Evolutionary conservation across 1,139 yeast species (phyloP).

Genomic region (Kodamaea suecica): DNA sequence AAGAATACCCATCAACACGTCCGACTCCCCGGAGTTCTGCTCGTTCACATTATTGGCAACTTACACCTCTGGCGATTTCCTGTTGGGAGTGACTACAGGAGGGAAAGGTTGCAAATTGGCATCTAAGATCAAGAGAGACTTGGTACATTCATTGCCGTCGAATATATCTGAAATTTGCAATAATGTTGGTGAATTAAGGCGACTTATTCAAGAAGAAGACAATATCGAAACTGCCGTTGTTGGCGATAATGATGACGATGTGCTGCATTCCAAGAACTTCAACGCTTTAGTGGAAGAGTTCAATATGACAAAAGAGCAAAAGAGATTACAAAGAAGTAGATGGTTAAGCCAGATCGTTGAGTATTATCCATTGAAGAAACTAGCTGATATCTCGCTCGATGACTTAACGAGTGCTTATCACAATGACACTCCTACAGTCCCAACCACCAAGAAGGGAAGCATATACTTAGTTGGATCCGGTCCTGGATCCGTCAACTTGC

Average conservation of each 20-base stretch:
- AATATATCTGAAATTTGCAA: constrained; percentile 68
- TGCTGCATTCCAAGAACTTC: constrained; percentile 54
- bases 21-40: constrained; percentile 69
- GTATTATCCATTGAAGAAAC: constrained; percentile 72
- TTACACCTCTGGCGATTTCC: constrained; percentile 67
- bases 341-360: constrained; percentile 92
- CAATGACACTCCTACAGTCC: too few relatives aligned
- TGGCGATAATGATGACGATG: constrained; percentile 72
- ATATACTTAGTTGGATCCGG: constrained; percentile 90
- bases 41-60: constrained; percentile 78
- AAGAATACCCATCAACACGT: constrained; percentile 79
- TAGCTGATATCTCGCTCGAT: constrained; percentile 55
- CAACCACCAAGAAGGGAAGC: constrained; percentile 39
- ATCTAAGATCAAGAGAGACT: constrained; percentile 71
- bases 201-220: constrained; percentile 55
- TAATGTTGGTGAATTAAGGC: constrained; percentile 66
- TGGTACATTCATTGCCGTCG: constrained; percentile 61
- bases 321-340: constrained; percentile 60
- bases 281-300: constrained; percentile 64
- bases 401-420: constrained; percentile 50
- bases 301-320: constrained; percentile 49
- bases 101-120: constrained; percentile 92
- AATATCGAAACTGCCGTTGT: constrained; percentile 24
- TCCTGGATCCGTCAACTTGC: constrained; percentile 81
- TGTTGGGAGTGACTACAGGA: constrained; percentile 78